Evolutionary conservation across 495 filamentous ascomycete genomes (phyloP), one percentile per base, ranked within the genome.

Genomic region (Xylaria telfairii): DNA sequence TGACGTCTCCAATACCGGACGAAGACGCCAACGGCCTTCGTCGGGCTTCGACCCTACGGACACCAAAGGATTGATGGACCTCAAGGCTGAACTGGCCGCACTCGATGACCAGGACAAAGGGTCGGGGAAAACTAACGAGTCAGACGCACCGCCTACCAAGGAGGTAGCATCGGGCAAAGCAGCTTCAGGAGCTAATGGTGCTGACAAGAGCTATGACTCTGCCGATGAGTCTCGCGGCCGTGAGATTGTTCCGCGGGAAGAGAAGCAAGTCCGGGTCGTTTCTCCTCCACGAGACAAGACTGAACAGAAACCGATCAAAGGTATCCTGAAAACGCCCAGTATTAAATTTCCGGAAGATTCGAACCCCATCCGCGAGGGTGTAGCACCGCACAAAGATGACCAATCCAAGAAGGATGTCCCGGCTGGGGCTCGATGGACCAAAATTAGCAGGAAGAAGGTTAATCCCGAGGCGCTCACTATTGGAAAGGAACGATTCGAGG

Each of bases 341-440:
- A 83, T 86, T 28, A 90, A 90, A 71, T 97, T 96, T 79, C 93
- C 93, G 0, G 93, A 96, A 73, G 89, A 96, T 39, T 85, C 88
- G 0, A 88, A 91, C 63, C 89, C 91, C 0, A 87, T 95, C n/a
- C 84, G 93, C 32, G 93, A 96, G 76, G 93, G 93, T n/a, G 93
- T 96, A 17, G 92, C 93, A 4, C 93, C 93, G 19, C 86, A 94
- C 76, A 96, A 95, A 79, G 92, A 94, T 64, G 90, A 92, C 60
- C 91, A 93, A 80, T 84, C 90, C 71, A 86, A 85, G 73, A 81
- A 82, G 56, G 89, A 90, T 28, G 92, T 95, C 65, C 93, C 93
- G 7, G 83, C 89, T 0, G 91, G 90, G 42, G 93, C 93, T 4
- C 86, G 92, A 54, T 97, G 93, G 93, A 97, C 93, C 47, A 97